A percentile compares a stretch with the other conserved stretches of the same genome.
Evolutionary conservation across 2,329 filamentous ascomycete genomes (phyloP).

Genomic region (Aspergillus brunneoviolaceus): DNA sequence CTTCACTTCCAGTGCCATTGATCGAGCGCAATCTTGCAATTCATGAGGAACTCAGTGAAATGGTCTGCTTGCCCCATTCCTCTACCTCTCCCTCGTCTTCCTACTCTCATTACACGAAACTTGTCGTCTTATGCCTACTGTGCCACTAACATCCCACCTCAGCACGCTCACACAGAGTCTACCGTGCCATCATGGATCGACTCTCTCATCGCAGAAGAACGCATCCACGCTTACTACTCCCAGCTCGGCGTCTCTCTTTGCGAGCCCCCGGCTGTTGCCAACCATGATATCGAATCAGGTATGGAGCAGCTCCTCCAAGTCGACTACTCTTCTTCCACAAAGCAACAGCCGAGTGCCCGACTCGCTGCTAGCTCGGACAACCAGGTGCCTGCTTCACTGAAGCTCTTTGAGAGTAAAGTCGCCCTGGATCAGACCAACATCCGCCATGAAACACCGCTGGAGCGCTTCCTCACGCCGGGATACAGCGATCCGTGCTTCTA

Average conservation of each 20-base stretch:
- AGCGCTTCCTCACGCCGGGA: conserved; percentile 27
- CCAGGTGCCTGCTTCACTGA: conserved; percentile 5
- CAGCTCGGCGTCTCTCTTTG: conserved; percentile 2
- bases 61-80: neutral
- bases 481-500: conserved; percentile 21
- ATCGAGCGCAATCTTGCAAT: conserved; percentile 9
- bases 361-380: neutral
- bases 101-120: neutral
- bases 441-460: conserved; percentile 21
- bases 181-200: conserved; percentile 16
- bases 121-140: neutral
- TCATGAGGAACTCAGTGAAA: neutral
- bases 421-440: neutral
- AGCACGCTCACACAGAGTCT: neutral
- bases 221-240: conserved; percentile 15
- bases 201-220: conserved; percentile 22
- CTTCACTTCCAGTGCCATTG: neutral
- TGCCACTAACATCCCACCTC: neutral
- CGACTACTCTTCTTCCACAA: neutral
- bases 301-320: conserved; percentile 2
- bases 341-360: neutral
- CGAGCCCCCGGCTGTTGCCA: neutral
- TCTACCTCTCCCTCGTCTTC: neutral
- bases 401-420: conserved; percentile 11
- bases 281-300: conserved; percentile 10